phyloP scores from a whole-genome alignment of 805 yeast genomes.

The Cyberlindnera xishuangbannaensis region DNA sequence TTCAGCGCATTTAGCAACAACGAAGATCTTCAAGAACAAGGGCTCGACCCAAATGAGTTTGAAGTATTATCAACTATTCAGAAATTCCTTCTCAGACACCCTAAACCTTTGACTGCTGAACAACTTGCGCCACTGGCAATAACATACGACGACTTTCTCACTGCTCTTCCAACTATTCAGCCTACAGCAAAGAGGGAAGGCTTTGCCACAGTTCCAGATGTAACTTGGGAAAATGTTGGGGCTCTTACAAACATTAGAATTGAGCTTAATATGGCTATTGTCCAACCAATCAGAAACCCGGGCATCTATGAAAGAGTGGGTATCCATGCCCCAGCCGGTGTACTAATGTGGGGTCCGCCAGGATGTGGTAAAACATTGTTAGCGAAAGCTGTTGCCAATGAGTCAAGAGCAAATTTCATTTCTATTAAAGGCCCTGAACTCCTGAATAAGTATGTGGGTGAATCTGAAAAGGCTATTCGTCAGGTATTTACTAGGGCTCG shows the following conservation, averaged over 20 bases:
- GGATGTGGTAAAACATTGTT: conserved; percentile 97
- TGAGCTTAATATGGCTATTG: conserved; percentile 95
- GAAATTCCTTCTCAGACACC: conserved; percentile 65
- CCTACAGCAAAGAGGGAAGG: conserved; percentile 99
- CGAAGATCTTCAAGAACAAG: conserved; percentile 27
- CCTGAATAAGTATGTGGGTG: conserved; percentile 93
- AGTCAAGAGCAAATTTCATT: conserved; percentile 92
- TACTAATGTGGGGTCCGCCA: conserved; percentile 98
- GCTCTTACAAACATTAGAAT: conserved; percentile 76
- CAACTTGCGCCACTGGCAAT: conserved; percentile 76
- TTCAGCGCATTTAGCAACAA: conserved; percentile 44
- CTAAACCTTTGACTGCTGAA: conserved; percentile 68
- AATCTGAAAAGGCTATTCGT: conserved; percentile 87
- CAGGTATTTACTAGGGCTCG: conserved; percentile 92
- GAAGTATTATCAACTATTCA: conserved; percentile 58
- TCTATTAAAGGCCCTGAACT: conserved; percentile 95
- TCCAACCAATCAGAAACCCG: conserved; percentile 91
- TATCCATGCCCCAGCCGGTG: conserved; percentile 95
- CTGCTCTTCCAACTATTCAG: conserved; percentile 88
- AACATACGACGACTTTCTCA: conserved; percentile 69
- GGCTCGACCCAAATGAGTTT: conserved; percentile 22
- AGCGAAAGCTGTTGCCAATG: conserved; percentile 98
- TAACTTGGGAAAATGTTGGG: conserved; percentile 93
- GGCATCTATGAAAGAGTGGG: conserved; percentile 88
- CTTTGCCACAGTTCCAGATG: conserved; percentile 97